These are phyloP conservation scores for Boletus vermiculosoides DNA, from an alignment of 768 basidiomycete genomes.

Conservation along the genomic window DNA sequence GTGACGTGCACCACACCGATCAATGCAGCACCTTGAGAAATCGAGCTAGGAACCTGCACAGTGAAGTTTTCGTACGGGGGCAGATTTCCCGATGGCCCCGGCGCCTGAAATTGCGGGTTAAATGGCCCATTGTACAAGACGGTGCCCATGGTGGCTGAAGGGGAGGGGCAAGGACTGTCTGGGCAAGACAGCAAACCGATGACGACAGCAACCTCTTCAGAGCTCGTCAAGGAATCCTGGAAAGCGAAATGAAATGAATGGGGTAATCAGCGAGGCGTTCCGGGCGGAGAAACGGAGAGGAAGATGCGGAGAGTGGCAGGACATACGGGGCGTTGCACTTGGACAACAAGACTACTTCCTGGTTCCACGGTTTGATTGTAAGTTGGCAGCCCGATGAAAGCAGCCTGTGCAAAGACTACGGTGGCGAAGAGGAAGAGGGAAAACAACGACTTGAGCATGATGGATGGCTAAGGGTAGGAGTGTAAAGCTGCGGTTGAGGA, in stretches of 20 bases:
- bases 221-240: slow-evolving; percentile 39
- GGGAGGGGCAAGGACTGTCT: slow-evolving; percentile 21
- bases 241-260: neutral
- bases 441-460: slow-evolving; percentile 20
- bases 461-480: neutral
- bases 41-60: slow-evolving; percentile 36
- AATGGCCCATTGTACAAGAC: slow-evolving; percentile 50
- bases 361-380: slow-evolving; percentile 29
- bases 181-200: slow-evolving; percentile 45
- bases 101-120: slow-evolving; percentile 35
- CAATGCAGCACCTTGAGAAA: slow-evolving; percentile 32
- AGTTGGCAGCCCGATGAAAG: slow-evolving; percentile 40
- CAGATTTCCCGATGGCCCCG: slow-evolving; percentile 9
- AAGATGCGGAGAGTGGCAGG: neutral
- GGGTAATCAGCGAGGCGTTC: neutral
- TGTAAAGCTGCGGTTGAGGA: neutral
- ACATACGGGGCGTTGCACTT: slow-evolving; percentile 49
- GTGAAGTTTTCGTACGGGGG: slow-evolving; percentile 47
- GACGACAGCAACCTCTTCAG: slow-evolving; percentile 45
- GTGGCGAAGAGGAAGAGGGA: slow-evolving; percentile 31
- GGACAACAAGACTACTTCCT: slow-evolving; percentile 42
- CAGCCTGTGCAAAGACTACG: slow-evolving; percentile 41
- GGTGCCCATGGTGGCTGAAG: slow-evolving; percentile 36
- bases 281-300: neutral
- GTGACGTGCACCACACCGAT: slow-evolving; percentile 39